These are phyloP conservation scores for Collybia sordida DNA, from an alignment of 768 basidiomycete genomes.

Conservation along the genomic window DNA sequence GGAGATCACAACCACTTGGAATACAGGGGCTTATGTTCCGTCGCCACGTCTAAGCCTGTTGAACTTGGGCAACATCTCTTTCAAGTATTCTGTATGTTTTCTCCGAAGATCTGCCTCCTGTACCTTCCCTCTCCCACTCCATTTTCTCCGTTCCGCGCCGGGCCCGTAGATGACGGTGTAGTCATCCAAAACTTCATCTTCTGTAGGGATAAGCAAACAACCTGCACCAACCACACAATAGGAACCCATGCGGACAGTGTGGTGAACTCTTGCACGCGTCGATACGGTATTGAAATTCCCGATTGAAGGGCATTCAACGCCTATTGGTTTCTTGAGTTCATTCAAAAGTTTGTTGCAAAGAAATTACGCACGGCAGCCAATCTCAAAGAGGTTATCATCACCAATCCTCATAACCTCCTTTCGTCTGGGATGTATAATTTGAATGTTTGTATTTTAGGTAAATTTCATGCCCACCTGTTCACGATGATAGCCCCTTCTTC, in stretches of 20 bases:
- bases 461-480: slow-evolving; percentile 57
- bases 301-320: slow-evolving; percentile 82
- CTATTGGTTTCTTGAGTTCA: slow-evolving; percentile 35
- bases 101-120: slow-evolving; percentile 82
- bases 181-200: slow-evolving; percentile 77
- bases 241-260: slow-evolving; percentile 75
- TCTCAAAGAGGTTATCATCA: slow-evolving; percentile 91
- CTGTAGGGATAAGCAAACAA: slow-evolving; percentile 75
- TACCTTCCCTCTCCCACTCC: slow-evolving; percentile 83
- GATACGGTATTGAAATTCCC: slow-evolving; percentile 87
- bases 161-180: slow-evolving; percentile 86
- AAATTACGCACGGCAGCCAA: slow-evolving; percentile 76
- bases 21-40: slow-evolving; percentile 32
- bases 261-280: slow-evolving; percentile 79
- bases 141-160: slow-evolving; percentile 67
- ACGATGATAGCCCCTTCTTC: slow-evolving; percentile 91
- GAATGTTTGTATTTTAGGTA: not conserved
- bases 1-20: too few species aligned
- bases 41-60: slow-evolving; percentile 69
- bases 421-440: slow-evolving; percentile 32
- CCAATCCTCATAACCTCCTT: slow-evolving; percentile 93
- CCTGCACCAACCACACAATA: slow-evolving; percentile 84
- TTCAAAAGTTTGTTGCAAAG: not conserved
- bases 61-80: slow-evolving; percentile 90
- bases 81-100: slow-evolving; percentile 90